Base-by-base conservation (phyloP, 2,329 filamentous ascomycete genomes). In the Fusarium torulosum region DNA sequence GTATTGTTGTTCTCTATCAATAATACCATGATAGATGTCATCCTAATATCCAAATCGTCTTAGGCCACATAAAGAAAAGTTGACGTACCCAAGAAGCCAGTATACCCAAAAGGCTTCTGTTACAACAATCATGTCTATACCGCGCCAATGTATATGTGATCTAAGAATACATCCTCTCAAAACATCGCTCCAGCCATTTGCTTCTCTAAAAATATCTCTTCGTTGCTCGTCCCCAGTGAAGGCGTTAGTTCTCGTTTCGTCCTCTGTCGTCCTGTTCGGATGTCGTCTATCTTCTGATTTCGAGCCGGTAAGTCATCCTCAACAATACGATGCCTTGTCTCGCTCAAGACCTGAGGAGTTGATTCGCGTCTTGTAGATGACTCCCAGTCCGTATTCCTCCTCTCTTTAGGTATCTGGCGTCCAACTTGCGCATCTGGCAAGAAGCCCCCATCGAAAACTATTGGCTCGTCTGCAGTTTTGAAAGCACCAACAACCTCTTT, bases 181-280 rank as follows among this genome's bases (percentile, higher is more conserved):
- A 59, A 71, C 25, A 71, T 72, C 51, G 68, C 68, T 21, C 58
- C 57, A 14, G 68, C 59, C 35, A 65, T 61, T 42, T 73, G 61
- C 25, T 59, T 72, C 43, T 66, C 52, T 42, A 70, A 41, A 27
- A 67, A 67, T 13, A 65, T 53, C 6, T 59, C 60, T 33, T 69
- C 58, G 20, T 67, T 59, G 20, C 37, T 51, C n/a, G 44, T 7
- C 44, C 70, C 68, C 6, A 50, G 27, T 14, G 56, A 58, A 6
- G 57, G 49, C 10, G 50, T 46, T 19, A 35, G 63, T 40, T 61
- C 67, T 47, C 45, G 47, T 29, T 41, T 54, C 19, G 31, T 31
- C 23, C 38, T 70, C 4, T 58, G 42, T 49, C 37, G 27, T 35
- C 51, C 53, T 40, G 19, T 50, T 52, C 31, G 53, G 38, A 40